phyloP scores from a whole-genome alignment of 2,329 filamentous ascomycete species.

The Raffaelea arxii region DNA sequence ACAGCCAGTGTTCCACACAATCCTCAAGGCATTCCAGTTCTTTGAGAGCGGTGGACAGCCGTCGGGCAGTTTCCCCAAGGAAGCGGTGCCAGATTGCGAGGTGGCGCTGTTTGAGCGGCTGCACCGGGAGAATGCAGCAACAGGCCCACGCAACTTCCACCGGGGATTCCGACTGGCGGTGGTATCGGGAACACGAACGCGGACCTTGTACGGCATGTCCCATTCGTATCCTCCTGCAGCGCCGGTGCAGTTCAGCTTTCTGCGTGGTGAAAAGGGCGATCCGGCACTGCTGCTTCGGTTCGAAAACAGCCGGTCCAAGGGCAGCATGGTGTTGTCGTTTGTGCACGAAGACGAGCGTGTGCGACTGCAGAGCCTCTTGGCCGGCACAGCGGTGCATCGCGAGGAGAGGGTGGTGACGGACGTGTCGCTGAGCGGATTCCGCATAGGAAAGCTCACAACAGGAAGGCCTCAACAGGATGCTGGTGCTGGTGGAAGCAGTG shows the following conservation, averaged over 20 bases:
- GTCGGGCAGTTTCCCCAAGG: constrained; percentile 63
- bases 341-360: constrained; percentile 61
- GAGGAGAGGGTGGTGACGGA: constrained; percentile 65
- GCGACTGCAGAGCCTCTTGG: constrained; percentile 61
- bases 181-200: constrained; percentile 66
- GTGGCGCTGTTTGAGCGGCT: constrained; percentile 67
- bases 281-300: constrained; percentile 64
- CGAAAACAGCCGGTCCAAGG: constrained; percentile 53
- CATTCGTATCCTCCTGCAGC: constrained; percentile 55
- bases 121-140: constrained; percentile 59
- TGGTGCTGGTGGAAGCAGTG: constrained; percentile 6
- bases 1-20: constrained; percentile 56
- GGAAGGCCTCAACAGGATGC: too few species aligned
- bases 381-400: constrained; percentile 57
- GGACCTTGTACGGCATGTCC: constrained; percentile 67
- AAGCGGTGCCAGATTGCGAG: constrained; percentile 61
- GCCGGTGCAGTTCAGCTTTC: constrained; percentile 69
- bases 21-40: constrained; percentile 68
- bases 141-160: constrained; percentile 63
- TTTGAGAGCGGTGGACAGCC: constrained; percentile 59
- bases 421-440: constrained; percentile 53
- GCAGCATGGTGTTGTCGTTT: constrained; percentile 71
- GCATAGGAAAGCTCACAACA: too few species aligned
- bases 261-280: constrained; percentile 60
- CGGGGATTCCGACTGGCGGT: constrained; percentile 71